Percentiles rank a stretch among this genome's conserved stretches.
Conservation (phyloP, 2,329 filamentous ascomycete species). For the Massarina eburnea region DNA sequence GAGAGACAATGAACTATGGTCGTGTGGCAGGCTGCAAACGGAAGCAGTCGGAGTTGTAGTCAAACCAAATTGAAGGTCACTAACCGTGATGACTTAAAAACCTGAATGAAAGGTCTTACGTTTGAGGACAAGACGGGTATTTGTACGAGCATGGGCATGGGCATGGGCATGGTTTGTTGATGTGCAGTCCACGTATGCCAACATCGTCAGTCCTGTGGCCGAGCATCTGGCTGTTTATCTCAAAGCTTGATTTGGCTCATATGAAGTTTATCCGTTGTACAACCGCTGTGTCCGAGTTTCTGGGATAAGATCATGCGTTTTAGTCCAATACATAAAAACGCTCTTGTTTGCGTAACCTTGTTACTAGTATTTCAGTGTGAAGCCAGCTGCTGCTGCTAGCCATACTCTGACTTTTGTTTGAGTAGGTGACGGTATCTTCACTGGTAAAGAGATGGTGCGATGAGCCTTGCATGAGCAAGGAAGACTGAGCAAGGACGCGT, state of each 20-base stretch:
- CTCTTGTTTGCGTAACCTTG: too few relatives aligned
- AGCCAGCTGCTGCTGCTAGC: too few relatives aligned
- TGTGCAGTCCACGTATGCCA: neutral
- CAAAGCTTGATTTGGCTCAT: neutral
- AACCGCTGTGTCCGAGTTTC: neutral
- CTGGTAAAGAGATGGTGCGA: too few relatives aligned
- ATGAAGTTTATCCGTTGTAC: neutral
- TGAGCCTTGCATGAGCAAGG: too few relatives aligned
- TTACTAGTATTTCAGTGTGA: too few relatives aligned
- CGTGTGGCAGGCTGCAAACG: neutral
- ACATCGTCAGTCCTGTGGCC: neutral
- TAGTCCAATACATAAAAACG: too few relatives aligned
- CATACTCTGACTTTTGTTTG: too few relatives aligned
- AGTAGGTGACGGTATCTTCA: too few relatives aligned
- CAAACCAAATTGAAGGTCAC: neutral
- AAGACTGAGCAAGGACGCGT: neutral
- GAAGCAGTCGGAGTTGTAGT: neutral
- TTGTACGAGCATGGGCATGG: neutral
- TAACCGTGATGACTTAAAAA: too few relatives aligned
- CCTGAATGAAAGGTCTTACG: neutral
- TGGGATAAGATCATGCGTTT: neutral
- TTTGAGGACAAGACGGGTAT: neutral
- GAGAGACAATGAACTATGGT: constrained; percentile 1
- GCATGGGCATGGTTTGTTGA: too few relatives aligned
- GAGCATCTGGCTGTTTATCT: neutral